Evolutionary conservation across 257 asterid species (phyloP), one percentile per base, ranked within the genome.

Genomic region (Paulownia fortunei): DNA sequence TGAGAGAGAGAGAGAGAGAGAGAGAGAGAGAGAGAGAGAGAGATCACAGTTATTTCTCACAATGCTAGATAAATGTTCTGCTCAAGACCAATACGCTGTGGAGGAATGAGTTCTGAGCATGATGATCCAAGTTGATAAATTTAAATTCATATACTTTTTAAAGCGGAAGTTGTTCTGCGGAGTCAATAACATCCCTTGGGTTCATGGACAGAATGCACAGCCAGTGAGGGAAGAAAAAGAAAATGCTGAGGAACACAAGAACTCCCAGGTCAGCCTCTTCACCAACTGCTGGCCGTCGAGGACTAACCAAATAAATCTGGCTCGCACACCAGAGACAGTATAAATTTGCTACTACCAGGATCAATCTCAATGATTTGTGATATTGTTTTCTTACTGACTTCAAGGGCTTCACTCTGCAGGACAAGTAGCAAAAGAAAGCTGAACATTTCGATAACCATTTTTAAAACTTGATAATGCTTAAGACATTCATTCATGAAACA

Each of bases 261-360:
- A 94, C 98, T 42, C 98, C 97, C 1, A 94, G 85, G 78, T 94
- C 98, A 34, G 98, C 97, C 83, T 94, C 98, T 76, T 94, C 98
- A 13, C 98, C 98, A 34, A 94, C 95, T 0, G 98, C 94, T 9
- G 98, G 89, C 5, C 96, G 87, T 47, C 90, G 93, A 37, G 98
- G 98, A 16, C 51, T 80, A 12, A 89, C 89, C 84, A 88, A 69
- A 78, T 94, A 94, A 52, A 87, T 87, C 92, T 94, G 97, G 82
- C 86, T 86, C 51, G 75, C 94, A 39, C 98, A 94, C 97, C 98
- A 94, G 21, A 92, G 68, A 81, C 92, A 88, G 71, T 94, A 94
- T 51, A 84, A 6, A 76, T 7, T 65, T 26, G 90, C 91, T 19
- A 92, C 84, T 44, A 58, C 72, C 69, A 90, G 4, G 51, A 83